Percentiles rank a stretch among this genome's conserved stretches.
Conservation (phyloP, 2,329 filamentous ascomycete species). For the Nigrospora oryzae region DNA sequence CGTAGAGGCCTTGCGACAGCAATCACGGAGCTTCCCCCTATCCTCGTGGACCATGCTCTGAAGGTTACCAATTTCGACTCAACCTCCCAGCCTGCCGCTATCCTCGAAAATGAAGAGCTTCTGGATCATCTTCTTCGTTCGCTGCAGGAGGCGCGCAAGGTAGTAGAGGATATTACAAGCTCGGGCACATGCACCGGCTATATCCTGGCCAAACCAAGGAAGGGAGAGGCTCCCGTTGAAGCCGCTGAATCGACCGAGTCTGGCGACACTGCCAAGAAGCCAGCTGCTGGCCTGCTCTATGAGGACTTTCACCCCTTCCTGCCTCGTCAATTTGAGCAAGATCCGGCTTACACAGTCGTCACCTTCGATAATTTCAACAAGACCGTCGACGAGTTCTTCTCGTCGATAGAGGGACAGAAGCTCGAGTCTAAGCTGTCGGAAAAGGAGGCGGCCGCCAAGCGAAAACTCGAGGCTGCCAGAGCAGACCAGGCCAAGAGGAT, state of each 20-base stretch:
- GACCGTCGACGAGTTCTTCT: constrained; percentile 95
- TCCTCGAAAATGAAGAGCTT: constrained; percentile 57
- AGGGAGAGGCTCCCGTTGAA: constrained; percentile 13
- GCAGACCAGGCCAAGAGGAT: constrained; percentile 79
- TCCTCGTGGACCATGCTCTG: constrained; percentile 81
- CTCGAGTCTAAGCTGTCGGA: constrained; percentile 77
- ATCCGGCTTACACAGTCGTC: constrained; percentile 58
- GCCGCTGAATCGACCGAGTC: constrained; percentile 13
- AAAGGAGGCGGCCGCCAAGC: constrained; percentile 70
- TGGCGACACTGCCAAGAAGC: constrained; percentile 25
- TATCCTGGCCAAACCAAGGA: constrained; percentile 67
- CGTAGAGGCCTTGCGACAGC: constrained; percentile 74
- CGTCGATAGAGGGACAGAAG: constrained; percentile 89
- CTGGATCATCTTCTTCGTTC: constrained; percentile 60
- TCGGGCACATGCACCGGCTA: constrained; percentile 66
- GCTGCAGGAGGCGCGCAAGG: constrained; percentile 60
- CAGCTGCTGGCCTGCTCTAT: constrained; percentile 56
- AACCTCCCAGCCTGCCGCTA: constrained; percentile 55
- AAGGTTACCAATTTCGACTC: constrained; percentile 62
- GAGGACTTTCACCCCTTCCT: constrained; percentile 94
- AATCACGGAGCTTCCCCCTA: constrained; percentile 82
- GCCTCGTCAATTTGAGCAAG: constrained; percentile 68
- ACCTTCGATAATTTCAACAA: constrained; percentile 82
- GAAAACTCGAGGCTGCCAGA: constrained; percentile 77
- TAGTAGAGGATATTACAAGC: constrained; percentile 61